Percentiles rank a stretch among this genome's conserved stretches.
Conservation (phyloP, 495 filamentous ascomycete genomes). For the Gamarada debralockiae region DNA sequence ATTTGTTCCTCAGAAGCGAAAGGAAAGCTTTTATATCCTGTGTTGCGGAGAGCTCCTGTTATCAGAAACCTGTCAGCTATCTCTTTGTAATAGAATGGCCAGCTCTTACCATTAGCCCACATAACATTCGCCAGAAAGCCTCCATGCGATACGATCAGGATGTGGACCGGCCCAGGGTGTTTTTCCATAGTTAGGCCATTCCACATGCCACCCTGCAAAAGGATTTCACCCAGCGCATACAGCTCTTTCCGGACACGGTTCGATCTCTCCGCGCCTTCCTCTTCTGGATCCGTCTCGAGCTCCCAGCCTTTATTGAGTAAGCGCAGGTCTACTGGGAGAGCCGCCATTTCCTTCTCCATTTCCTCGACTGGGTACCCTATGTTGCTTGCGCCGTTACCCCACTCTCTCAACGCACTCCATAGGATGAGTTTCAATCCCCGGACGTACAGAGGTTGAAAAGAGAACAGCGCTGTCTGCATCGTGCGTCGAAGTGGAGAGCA, state of each 20-base stretch:
- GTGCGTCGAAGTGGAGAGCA: constrained; percentile 12
- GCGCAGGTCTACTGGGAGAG: not conserved
- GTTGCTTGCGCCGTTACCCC: constrained; percentile 2
- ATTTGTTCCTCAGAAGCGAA: not conserved
- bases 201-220: not conserved
- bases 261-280: not conserved
- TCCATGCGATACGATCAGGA: not conserved
- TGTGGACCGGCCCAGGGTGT: not conserved
- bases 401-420: constrained; percentile 1
- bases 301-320: constrained; percentile 10
- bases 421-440: not conserved
- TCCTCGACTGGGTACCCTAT: not conserved
- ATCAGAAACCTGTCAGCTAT: not conserved
- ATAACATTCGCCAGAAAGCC: not conserved
- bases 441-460: not conserved
- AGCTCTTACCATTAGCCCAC: not conserved
- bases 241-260: not conserved
- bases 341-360: not conserved
- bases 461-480: not conserved
- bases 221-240: not conserved
- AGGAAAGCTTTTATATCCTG: constrained; percentile 1
- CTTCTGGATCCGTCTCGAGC: not conserved
- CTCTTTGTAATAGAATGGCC: no score
- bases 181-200: not conserved
- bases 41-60: not conserved